Conservation (phyloP, 2,329 filamentous ascomycete genomes). For the Apiospora kogelbergensis region DNA sequence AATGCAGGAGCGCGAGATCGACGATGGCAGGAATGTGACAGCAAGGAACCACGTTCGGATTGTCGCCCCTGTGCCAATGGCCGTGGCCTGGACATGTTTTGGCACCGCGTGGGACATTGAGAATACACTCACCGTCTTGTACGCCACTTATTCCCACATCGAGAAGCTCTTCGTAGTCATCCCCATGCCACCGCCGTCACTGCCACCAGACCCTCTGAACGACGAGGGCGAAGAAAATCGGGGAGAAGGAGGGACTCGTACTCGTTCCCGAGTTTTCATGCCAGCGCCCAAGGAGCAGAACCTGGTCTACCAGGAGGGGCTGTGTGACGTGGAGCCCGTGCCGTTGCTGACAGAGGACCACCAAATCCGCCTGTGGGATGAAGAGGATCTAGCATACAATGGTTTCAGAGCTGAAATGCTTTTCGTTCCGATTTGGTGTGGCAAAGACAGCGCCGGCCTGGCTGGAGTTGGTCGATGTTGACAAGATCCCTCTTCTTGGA, state of each 20-base stretch:
- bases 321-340: too few relatives aligned
- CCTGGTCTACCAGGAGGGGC: not conserved
- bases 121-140: not conserved
- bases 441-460: not conserved
- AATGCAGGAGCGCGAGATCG: not conserved
- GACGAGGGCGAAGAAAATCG: not conserved
- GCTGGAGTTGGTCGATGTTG: not conserved
- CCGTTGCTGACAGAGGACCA: too few relatives aligned
- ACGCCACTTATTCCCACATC: not conserved
- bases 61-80: not conserved
- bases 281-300: not conserved
- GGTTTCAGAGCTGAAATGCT: too few relatives aligned
- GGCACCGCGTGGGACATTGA: not conserved
- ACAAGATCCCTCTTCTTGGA: not conserved
- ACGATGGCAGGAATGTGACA: not conserved
- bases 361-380: too few relatives aligned
- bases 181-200: not conserved
- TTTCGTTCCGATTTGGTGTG: too few relatives aligned
- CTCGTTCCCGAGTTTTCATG: not conserved
- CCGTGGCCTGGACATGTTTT: not conserved
- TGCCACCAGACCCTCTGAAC: not conserved
- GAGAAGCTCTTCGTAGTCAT: not conserved
- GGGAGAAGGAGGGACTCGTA: not conserved
- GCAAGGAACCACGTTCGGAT: not conserved
- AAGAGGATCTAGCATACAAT: too few relatives aligned